Percentiles rank a stretch among this genome's conserved stretches.
Conservation (phyloP, 1,284 basidiomycete species). For the Schizophyllum amplum region DNA sequence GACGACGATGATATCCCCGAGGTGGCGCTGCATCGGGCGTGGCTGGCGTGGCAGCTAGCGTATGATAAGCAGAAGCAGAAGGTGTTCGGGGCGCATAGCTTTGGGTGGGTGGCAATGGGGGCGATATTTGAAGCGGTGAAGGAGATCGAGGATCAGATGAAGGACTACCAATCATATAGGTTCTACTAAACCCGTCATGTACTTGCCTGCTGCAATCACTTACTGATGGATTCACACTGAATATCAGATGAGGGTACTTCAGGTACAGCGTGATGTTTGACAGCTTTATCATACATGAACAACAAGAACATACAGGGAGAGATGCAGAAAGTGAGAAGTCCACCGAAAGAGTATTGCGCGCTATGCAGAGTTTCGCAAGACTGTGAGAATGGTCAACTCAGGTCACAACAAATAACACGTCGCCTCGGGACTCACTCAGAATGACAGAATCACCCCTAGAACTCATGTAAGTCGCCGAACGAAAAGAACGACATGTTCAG, state of each 20-base stretch:
- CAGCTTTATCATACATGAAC: neutral
- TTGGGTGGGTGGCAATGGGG: slow-evolving; percentile 51
- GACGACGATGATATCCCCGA: slow-evolving; percentile 27
- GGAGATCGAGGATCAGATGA: slow-evolving; percentile 25
- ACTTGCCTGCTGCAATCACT: neutral
- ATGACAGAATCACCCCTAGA: slow-evolving; percentile 90
- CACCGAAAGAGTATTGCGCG: slow-evolving; percentile 1
- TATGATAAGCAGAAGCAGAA: slow-evolving; percentile 24
- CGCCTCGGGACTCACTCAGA: slow-evolving; percentile 70
- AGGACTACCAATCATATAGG: slow-evolving; percentile 1
- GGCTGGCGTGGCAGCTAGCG: slow-evolving; percentile 42
- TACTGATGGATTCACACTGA: neutral
- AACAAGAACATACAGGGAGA: neutral
- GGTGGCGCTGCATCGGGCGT: slow-evolving; percentile 35
- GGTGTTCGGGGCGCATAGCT: slow-evolving; percentile 49
- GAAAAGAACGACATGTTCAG: slow-evolving; percentile 9
- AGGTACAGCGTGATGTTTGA: neutral
- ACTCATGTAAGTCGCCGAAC: slow-evolving; percentile 14
- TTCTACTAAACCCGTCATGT: too few species aligned
- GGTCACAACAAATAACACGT: neutral
- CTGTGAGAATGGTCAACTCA: slow-evolving; percentile 28
- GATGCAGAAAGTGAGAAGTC: slow-evolving; percentile 4
- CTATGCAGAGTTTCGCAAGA: slow-evolving; percentile 82
- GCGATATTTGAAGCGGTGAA: slow-evolving; percentile 40
- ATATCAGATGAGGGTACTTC: too few species aligned